phyloP scores from a whole-genome alignment of 2,329 filamentous ascomycete species.

The Penicillium sp. region DNA sequence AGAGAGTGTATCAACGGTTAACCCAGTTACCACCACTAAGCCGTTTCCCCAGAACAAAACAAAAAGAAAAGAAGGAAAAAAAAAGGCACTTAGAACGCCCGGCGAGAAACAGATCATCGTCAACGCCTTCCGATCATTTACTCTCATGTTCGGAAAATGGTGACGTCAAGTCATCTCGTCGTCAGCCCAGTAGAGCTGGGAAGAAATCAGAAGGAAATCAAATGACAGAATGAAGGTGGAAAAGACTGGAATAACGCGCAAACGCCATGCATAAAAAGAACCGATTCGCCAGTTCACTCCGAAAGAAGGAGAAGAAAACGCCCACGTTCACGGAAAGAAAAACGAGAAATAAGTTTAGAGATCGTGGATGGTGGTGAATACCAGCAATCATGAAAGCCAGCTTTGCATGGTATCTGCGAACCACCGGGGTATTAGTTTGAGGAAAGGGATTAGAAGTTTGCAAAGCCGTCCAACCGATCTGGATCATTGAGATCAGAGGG shows the following conservation, averaged over 20 bases:
- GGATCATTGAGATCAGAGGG: constrained; percentile 14
- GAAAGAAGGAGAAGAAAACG: constrained; percentile 7
- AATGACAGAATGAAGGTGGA: constrained; percentile 10
- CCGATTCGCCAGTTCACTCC: constrained; percentile 16
- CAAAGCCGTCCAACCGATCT: constrained; percentile 18
- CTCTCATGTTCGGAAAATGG: constrained; percentile 18
- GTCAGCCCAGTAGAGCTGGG: constrained; percentile 16
- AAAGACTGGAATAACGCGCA: constrained; percentile 1
- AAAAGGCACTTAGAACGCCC: constrained; percentile 15
- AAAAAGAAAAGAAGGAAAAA: constrained; percentile 12
- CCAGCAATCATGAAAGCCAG: constrained; percentile 4
- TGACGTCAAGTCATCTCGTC: constrained; percentile 24
- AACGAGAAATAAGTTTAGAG: constrained; percentile 10
- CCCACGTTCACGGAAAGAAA: constrained; percentile 9
- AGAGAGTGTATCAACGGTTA: not conserved
- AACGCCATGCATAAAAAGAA: constrained; percentile 14
- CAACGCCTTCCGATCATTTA: constrained; percentile 24
- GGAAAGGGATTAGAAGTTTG: constrained; percentile 18
- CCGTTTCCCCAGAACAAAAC: constrained; percentile 15
- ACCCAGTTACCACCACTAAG: constrained; percentile 1
- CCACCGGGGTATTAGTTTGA: not conserved
- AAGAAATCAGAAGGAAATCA: constrained; percentile 8
- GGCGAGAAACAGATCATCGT: constrained; percentile 16
- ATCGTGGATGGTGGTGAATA: constrained; percentile 13
- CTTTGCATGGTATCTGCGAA: not conserved